Conservation (phyloP, 768 basidiomycete species). For the Leucocoprinus leucothites region DNA sequence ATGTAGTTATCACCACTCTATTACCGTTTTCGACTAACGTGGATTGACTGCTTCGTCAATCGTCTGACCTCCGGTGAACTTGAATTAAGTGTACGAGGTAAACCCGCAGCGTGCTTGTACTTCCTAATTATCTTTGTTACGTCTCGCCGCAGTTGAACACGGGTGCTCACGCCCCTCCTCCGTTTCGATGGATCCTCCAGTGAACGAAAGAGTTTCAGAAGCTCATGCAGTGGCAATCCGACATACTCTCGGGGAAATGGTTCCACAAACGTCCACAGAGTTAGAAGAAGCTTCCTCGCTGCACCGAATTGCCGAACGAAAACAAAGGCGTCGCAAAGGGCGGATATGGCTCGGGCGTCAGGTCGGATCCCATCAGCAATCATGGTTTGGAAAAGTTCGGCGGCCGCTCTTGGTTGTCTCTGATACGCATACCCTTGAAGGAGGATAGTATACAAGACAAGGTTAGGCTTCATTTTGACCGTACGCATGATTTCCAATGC, state of each 20-base stretch:
- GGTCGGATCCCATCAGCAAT: slow-evolving; percentile 56
- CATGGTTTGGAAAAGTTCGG: slow-evolving; percentile 61
- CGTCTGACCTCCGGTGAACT: background rate
- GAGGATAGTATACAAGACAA: slow-evolving; percentile 75
- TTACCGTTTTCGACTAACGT: slow-evolving; percentile 4
- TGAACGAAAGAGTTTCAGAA: slow-evolving; percentile 4
- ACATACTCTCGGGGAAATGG: slow-evolving; percentile 55
- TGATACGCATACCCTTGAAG: slow-evolving; percentile 69
- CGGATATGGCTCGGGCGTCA: slow-evolving; percentile 70
- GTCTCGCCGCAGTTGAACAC: background rate
- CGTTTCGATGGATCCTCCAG: slow-evolving; percentile 1
- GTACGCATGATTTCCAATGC: slow-evolving; percentile 56
- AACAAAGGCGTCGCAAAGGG: slow-evolving; percentile 66
- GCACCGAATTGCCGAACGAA: slow-evolving; percentile 46
- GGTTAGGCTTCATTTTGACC: slow-evolving; percentile 55
- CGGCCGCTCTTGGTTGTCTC: slow-evolving; percentile 50
- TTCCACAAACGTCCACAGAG: slow-evolving; percentile 62
- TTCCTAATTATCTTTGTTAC: background rate
- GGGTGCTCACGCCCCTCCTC: background rate
- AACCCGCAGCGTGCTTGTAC: slow-evolving; percentile 3
- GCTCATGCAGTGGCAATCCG: slow-evolving; percentile 9
- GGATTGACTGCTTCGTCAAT: background rate
- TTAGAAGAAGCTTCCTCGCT: slow-evolving; percentile 52
- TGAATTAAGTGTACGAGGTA: background rate
- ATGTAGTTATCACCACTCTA: background rate